Evolutionary conservation across 768 basidiomycete genomes (phyloP).

Genomic region (Pleurotus platypus): DNA sequence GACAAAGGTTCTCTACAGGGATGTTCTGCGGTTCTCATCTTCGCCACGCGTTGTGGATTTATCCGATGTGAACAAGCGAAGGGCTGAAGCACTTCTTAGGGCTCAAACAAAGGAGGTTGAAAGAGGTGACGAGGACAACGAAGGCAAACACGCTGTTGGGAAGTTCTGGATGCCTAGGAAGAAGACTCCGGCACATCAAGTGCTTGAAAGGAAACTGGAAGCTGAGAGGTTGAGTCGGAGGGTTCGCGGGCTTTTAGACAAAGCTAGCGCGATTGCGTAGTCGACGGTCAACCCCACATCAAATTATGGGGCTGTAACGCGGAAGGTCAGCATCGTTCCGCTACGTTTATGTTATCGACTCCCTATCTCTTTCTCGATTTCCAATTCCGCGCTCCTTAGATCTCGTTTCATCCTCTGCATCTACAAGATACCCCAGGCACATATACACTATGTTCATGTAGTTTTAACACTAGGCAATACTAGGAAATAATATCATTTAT

Average conservation of each 20-base stretch:
- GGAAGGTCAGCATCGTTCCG: no score
- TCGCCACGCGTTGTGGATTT: constrained; percentile 86
- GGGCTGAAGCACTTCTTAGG: constrained; percentile 40
- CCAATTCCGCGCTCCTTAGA: no score
- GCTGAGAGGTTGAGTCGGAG: constrained; percentile 67
- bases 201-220: constrained; percentile 73
- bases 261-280: constrained; percentile 43
- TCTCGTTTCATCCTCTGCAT: no score
- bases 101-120: constrained; percentile 12
- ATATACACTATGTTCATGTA: no score
- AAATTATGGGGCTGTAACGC: no score
- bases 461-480: no score
- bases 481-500: no score
- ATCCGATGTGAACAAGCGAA: constrained; percentile 50
- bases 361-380: background rate
- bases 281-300: no score
- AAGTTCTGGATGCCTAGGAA: constrained; percentile 79
- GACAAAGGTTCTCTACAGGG: constrained; percentile 83
- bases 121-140: background rate
- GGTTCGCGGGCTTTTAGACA: constrained; percentile 68
- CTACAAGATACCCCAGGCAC: no score
- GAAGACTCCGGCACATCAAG: constrained; percentile 77
- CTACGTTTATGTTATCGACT: constrained; percentile 10
- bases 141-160: constrained; percentile 16
- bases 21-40: constrained; percentile 83